Conservation (phyloP, 352 stramenopile genomes). For the Phytopythium kandeliae region DNA sequence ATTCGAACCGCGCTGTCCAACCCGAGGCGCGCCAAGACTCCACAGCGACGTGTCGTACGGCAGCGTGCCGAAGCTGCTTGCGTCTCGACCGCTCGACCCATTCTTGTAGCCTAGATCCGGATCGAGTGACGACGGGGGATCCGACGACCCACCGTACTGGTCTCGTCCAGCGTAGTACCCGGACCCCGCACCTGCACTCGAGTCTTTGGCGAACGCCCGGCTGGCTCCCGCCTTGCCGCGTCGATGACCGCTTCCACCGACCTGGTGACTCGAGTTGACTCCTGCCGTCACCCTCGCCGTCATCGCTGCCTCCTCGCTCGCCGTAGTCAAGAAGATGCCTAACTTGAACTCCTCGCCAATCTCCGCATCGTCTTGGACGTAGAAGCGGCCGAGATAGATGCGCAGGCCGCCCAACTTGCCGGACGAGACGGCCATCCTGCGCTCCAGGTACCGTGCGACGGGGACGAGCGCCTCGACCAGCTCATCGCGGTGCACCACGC, state of each 20-base stretch:
- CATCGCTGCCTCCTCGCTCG: constrained; percentile 21
- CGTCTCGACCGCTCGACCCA: not conserved
- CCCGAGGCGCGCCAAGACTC: not conserved
- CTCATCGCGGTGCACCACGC: constrained; percentile 59
- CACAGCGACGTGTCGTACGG: constrained; percentile 8
- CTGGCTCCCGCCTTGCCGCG: not conserved
- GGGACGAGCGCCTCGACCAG: constrained; percentile 56
- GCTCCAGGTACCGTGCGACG: constrained; percentile 60
- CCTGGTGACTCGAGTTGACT: not conserved
- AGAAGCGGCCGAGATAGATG: constrained; percentile 73
- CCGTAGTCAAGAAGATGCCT: constrained; percentile 58
- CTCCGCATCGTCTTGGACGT: constrained; percentile 58
- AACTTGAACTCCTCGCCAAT: constrained; percentile 75
- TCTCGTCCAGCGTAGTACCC: constrained; percentile 1
- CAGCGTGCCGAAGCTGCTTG: constrained; percentile 2
- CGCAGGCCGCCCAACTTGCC: constrained; percentile 55
- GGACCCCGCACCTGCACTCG: not conserved
- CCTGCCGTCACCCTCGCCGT: constrained; percentile 2
- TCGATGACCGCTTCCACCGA: not conserved
- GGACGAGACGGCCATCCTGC: constrained; percentile 29
- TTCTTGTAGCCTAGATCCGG: constrained; percentile 3
- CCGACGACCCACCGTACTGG: not conserved
- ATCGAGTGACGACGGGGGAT: constrained; percentile 2
- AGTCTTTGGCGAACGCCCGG: constrained; percentile 2
- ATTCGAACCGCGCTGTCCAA: constrained; percentile 2